Percentiles rank a stretch among this genome's conserved stretches.
Evolutionary conservation across 306 rosid genomes (phyloP).

Genomic region (Alnus rubra): DNA sequence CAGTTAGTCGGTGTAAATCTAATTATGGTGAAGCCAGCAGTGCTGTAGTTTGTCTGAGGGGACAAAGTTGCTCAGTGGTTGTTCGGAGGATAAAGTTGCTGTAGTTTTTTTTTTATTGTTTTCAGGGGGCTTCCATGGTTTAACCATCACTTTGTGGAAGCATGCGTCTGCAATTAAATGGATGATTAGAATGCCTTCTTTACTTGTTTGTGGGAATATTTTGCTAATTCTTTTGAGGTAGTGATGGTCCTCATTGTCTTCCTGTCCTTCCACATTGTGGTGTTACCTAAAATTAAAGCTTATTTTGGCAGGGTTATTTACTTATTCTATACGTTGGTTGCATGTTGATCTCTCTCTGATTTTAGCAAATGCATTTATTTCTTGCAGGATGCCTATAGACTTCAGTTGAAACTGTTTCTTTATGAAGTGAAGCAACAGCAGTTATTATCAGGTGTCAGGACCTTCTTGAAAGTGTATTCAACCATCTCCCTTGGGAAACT

Average conservation of each 20-base stretch:
- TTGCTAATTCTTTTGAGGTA: neutral
- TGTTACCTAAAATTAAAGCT: neutral
- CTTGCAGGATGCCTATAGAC: slow-evolving; percentile 93
- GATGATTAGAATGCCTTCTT: neutral
- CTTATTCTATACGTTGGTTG: neutral
- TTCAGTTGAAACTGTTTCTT: slow-evolving; percentile 87
- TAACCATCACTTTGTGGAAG: neutral
- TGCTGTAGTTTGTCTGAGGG: too few relatives aligned
- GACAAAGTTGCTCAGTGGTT: too few relatives aligned
- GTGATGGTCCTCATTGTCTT: neutral
- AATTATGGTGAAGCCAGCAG: too few relatives aligned
- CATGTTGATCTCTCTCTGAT: slow-evolving; percentile 10
- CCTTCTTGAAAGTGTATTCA: slow-evolving; percentile 88
- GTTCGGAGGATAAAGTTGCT: too few relatives aligned
- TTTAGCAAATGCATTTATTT: slow-evolving; percentile 17
- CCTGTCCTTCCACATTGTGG: neutral
- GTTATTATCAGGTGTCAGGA: slow-evolving; percentile 78
- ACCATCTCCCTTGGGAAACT: slow-evolving; percentile 78
- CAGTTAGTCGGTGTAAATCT: too few relatives aligned
- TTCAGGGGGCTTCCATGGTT: neutral
- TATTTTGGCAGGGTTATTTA: neutral
- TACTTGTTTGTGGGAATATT: neutral
- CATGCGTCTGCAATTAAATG: neutral
- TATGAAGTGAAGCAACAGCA: slow-evolving; percentile 99
- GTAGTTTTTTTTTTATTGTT: too few relatives aligned